Base-by-base conservation (phyloP, 1,284 basidiomycete genomes). In the Anthracocystis walkeri region DNA sequence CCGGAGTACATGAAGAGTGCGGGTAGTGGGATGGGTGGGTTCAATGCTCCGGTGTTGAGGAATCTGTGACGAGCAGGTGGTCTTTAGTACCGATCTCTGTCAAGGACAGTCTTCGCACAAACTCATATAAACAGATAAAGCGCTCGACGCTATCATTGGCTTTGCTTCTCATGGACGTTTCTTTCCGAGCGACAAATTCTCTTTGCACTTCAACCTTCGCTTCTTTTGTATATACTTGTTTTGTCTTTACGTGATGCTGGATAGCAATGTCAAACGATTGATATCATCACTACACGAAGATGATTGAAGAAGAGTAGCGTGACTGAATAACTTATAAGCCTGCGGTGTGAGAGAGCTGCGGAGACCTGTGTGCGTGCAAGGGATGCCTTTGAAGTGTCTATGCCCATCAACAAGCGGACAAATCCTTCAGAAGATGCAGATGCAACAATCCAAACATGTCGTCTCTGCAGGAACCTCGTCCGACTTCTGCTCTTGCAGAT, bases 31-130 rank as follows among this genome's bases (percentile, higher is more conserved):
- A 29, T 48, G 38, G 57, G 45, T 18, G 55, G 62, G 40, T 79
- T 79, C 45, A 72, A 79, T 57, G 77, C 77, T 35, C 77, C 77
- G 5, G 46, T 79, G 21, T 58, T 79, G 52, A 48, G 68, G 3
- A 63, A 42, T 21, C 27, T 65, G 18, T 49, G 48, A 49, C n/a
- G 23, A 8, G 12, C 11, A 38, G 35, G 35, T 14, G 11, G 12
- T 4, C 11, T 40, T 40, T 14, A n/a, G n/a, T n/a, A n/a, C n/a
- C n/a, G n/a, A n/a, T n/a, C n/a, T n/a, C n/a, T 14, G 38, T 7
- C 40, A 3, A 21, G 42, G 42, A 45, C 44, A 27, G 25, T 46
- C 14, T 29, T 46, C 18, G 7, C 5, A 16, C 14, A 18, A 1
- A 46, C 14, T 16, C 45, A 46, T 25, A 27, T n/a, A n/a, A 27